Percentiles rank a stretch among this genome's conserved stretches.
These are phyloP conservation scores for Pythium folliculosum DNA, from an alignment of 352 stramenopile genomes.

Conservation along the genomic window DNA sequence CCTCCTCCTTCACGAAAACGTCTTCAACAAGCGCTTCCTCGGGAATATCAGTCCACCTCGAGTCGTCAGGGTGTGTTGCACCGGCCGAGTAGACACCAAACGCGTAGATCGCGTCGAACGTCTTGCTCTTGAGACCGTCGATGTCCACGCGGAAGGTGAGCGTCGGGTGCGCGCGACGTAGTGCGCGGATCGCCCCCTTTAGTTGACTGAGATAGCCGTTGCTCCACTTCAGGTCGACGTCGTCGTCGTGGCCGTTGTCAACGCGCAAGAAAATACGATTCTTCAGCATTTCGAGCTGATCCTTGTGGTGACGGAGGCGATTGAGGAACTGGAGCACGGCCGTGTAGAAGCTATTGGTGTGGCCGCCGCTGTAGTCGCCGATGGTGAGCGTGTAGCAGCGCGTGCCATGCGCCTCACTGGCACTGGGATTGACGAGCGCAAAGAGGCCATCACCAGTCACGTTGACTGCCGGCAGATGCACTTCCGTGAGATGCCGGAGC, in stretches of 20 bases:
- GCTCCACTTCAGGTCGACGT: conserved; percentile 1
- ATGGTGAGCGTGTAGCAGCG: conserved; percentile 3
- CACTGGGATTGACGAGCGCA: background rate
- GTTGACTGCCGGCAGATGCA: conserved; percentile 12
- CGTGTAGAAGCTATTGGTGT: background rate
- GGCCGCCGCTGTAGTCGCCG: background rate
- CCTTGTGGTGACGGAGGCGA: conserved; percentile 1
- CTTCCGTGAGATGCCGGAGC: background rate
- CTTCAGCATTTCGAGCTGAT: background rate
- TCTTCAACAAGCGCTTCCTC: conserved; percentile 10
- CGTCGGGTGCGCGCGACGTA: conserved; percentile 1
- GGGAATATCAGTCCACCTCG: conserved; percentile 2
- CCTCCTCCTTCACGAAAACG: conserved; percentile 10
- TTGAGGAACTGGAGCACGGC: background rate
- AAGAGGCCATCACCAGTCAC: conserved; percentile 12
- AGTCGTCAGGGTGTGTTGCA: conserved; percentile 2
- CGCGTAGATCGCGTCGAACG: conserved; percentile 2
- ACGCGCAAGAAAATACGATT: background rate
- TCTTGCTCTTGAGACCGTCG: background rate
- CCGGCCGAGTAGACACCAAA: conserved; percentile 5
- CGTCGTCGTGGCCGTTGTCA: background rate
- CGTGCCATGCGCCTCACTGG: background rate
- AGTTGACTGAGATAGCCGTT: background rate
- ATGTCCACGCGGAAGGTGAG: conserved; percentile 8
- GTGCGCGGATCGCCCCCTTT: background rate